Conservation (phyloP, 148 eudicot genomes). For the Silene latifolia region DNA sequence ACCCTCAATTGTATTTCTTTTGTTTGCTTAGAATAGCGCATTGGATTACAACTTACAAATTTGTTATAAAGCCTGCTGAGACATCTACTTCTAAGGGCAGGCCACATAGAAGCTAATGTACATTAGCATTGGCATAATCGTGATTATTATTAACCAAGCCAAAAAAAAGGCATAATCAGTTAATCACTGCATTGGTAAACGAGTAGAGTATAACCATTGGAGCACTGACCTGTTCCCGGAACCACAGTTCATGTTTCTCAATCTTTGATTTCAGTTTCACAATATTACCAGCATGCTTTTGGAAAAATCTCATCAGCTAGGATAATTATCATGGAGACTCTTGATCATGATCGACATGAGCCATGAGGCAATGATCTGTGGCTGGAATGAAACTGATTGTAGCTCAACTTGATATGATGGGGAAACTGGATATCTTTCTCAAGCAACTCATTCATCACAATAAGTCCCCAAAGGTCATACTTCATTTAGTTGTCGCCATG, state of each 20-base stretch:
- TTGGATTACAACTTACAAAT: neutral
- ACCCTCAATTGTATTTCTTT: neutral
- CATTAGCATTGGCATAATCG: neutral
- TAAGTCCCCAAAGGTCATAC: neutral
- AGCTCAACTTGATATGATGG: neutral
- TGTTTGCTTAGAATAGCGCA: neutral
- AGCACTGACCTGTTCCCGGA: constrained; percentile 6
- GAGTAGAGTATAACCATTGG: neutral
- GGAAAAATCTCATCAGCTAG: neutral
- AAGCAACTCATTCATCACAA: neutral
- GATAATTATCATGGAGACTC: neutral
- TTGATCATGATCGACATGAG: neutral
- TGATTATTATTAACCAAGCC: neutral
- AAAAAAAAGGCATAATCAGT: neutral
- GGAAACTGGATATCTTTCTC: neutral
- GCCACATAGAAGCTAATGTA: constrained; percentile 1
- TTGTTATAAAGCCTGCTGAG: neutral
- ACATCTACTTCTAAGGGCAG: neutral
- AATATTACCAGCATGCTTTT: neutral
- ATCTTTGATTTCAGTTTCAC: neutral
- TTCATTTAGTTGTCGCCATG: no score
- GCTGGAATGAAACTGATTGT: neutral
- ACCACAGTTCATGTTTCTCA: neutral
- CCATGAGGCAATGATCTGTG: neutral
- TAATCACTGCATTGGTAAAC: constrained; percentile 1